Evolutionary conservation across 1,284 basidiomycete genomes (phyloP).

Genomic region (Cryptococcus wingfieldii): DNA sequence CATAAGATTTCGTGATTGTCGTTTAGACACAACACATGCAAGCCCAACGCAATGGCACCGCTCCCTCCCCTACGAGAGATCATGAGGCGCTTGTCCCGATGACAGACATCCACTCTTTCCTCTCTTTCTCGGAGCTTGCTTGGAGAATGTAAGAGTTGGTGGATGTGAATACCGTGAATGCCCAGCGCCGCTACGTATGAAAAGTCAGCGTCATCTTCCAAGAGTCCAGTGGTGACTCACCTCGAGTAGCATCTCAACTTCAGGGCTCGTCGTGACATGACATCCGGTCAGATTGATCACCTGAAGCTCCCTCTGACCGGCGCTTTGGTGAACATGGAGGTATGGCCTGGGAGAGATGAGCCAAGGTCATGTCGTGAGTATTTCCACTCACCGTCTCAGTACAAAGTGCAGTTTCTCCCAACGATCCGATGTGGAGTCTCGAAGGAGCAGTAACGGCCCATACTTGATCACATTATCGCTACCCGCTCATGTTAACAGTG

Average conservation of each 20-base stretch:
- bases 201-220: neutral
- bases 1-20: too few species aligned
- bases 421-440: constrained; percentile 68
- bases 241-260: constrained; percentile 78
- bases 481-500: neutral
- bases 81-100: constrained; percentile 23
- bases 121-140: constrained; percentile 71
- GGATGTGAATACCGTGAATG: constrained; percentile 81
- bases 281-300: constrained; percentile 80
- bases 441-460: constrained; percentile 72
- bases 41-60: too few species aligned
- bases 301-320: constrained; percentile 73
- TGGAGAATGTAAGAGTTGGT: constrained; percentile 85
- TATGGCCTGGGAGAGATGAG: constrained; percentile 63
- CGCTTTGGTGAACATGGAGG: constrained; percentile 76
- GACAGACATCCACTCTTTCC: constrained; percentile 68
- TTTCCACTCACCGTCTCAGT: constrained; percentile 63
- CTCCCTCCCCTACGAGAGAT: neutral
- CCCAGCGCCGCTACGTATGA: constrained; percentile 63
- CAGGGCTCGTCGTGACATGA: constrained; percentile 77
- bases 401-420: constrained; percentile 88
- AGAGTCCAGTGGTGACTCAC: constrained; percentile 53
- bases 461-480: constrained; percentile 80
- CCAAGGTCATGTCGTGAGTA: neutral
- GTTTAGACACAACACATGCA: too few species aligned